Evolutionary conservation across 1,139 yeast species (phyloP), one percentile per base, ranked within the genome.

Genomic region (Blastobotrys malaysiensis): DNA sequence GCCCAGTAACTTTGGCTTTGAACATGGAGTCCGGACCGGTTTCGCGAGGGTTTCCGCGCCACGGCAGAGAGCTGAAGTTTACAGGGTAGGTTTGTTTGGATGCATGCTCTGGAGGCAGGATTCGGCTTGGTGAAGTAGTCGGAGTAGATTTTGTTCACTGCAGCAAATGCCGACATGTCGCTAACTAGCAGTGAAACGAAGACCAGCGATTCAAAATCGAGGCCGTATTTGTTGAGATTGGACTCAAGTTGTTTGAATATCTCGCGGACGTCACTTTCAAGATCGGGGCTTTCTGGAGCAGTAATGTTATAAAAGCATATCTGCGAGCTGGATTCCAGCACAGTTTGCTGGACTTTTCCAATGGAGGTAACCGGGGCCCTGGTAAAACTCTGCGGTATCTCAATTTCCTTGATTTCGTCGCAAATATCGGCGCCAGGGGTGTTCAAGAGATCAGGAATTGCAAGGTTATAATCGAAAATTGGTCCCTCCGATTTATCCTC

Each of bases 1-100:
- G 97, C 97, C 99, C 99, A 93, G 68, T 86, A 90, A 26, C 97
- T 89, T 55, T 93, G 77, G 0, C 98, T 89, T 63, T 93, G 89
- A 3, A 93, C 88, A 66, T 93, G 98, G 21, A 93, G 73, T 0
- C 98, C 97, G 50, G 65, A 56, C 1, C 64, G 62, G 11, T 60
- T 55, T 3, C 53, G 45, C 3, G 47, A 26, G 5, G 54, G 49
- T 36, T 52, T 43, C 1, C 54, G 44, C 9, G 77, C 76, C 4
- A 77, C 72, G 43, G 87, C 82, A 0, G 95, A 86, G 11, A 90
- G 65, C 60, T 82, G 86, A 1, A 85, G 66, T 5, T 69, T 64
- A 22, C 56, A 56, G 0, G 68, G 66, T 1, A 60, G 53, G 1
- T 84, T 74, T 0, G 95, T 80, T 56, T 86, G 85, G 11, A 93